A percentile compares a stretch with the other conserved stretches of the same genome.
phyloP scores from a whole-genome alignment of 208 protist species.

The Trypanosoma platydactyli region DNA sequence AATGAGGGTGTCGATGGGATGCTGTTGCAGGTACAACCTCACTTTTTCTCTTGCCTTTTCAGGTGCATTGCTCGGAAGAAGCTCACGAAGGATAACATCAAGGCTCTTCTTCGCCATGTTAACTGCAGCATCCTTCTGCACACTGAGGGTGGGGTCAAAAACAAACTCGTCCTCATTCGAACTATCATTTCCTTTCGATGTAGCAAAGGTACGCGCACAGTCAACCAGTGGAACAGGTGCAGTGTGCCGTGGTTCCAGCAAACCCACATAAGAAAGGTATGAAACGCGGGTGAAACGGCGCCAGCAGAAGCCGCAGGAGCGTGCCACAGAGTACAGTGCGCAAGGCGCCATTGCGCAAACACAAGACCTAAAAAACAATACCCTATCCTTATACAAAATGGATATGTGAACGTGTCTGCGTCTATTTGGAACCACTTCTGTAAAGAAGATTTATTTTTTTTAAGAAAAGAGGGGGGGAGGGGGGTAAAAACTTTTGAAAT shows the following conservation, averaged over 20 bases:
- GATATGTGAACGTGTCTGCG: too few species aligned
- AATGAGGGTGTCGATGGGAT: constrained; percentile 82
- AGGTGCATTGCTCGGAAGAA: constrained; percentile 60
- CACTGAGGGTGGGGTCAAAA: constrained; percentile 77
- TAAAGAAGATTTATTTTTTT: too few species aligned
- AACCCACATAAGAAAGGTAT: too few species aligned
- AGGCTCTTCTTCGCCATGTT: constrained; percentile 59
- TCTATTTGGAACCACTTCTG: too few species aligned
- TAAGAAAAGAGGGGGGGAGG: too few species aligned
- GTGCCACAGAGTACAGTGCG: background rate
- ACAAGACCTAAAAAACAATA: too few species aligned
- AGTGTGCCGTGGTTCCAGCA: background rate
- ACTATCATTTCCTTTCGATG: background rate
- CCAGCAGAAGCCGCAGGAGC: constrained; percentile 1
- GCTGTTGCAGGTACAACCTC: constrained; percentile 57
- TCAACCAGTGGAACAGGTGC: background rate
- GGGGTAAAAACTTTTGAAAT: too few species aligned
- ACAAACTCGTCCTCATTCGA: constrained; percentile 50
- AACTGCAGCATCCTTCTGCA: constrained; percentile 76
- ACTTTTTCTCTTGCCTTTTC: constrained; percentile 53
- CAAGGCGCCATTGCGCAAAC: too few species aligned
- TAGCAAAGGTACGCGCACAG: background rate
- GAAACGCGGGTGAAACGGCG: background rate
- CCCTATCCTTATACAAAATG: too few species aligned
- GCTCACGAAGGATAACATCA: constrained; percentile 50